Evolutionary conservation across 345 rosid genomes (phyloP).

Genomic region (Eucalyptus caleyi): DNA sequence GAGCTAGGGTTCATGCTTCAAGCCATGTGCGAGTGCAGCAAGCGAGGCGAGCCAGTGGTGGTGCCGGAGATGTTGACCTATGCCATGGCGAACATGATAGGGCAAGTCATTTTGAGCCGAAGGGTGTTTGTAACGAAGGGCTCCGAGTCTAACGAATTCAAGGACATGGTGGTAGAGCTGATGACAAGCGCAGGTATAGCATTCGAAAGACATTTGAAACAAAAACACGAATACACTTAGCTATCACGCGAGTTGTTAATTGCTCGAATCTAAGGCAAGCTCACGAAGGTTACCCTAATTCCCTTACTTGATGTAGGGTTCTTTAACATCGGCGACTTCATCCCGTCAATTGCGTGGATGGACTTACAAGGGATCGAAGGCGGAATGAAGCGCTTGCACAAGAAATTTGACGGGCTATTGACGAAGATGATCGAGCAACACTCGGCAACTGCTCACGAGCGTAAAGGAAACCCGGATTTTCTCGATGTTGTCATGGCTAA

Average conservation of each 20-base stretch:
- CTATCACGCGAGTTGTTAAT: not conserved
- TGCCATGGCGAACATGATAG: not conserved
- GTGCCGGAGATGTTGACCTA: not conserved
- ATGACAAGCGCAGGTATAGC: not conserved
- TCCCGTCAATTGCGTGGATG: slow-evolving; percentile 58
- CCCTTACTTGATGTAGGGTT: not conserved
- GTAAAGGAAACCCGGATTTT: slow-evolving; percentile 34
- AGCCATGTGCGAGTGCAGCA: not conserved
- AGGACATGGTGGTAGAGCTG: not conserved
- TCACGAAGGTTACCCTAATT: not conserved
- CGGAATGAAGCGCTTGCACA: slow-evolving; percentile 37
- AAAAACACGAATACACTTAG: not conserved
- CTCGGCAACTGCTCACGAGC: slow-evolving; percentile 6
- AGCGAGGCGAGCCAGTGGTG: not conserved
- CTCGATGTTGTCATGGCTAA: slow-evolving; percentile 30
- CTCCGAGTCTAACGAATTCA: not conserved
- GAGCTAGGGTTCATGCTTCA: not conserved
- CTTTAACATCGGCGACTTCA: not conserved
- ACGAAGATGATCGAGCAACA: slow-evolving; percentile 44
- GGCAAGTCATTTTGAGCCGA: not conserved
- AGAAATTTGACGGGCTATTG: slow-evolving; percentile 26
- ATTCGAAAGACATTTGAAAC: not conserved
- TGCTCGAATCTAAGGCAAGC: not conserved
- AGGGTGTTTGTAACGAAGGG: not conserved
- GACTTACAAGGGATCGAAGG: slow-evolving; percentile 52